Evolutionary conservation across 163 green algal species (phyloP).

Genomic region (Scenedesmus sp.): DNA sequence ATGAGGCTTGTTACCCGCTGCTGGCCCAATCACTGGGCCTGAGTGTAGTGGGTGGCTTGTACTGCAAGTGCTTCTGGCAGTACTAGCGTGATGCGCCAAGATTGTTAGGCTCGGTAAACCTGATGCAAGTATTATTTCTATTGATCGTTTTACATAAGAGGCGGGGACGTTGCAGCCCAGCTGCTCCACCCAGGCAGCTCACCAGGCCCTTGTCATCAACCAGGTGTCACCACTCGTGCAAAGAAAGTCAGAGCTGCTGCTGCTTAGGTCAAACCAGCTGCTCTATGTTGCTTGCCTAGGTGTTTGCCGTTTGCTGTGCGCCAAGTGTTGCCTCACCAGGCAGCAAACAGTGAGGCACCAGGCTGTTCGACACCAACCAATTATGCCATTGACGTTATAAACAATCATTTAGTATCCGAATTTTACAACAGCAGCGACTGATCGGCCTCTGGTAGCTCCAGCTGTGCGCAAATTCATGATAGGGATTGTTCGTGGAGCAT

Average conservation of each 20-base stretch:
- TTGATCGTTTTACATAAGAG: too few relatives aligned
- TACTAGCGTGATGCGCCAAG: not conserved
- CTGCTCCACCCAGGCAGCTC: not conserved
- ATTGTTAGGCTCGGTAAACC: not conserved
- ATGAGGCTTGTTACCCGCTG: not conserved
- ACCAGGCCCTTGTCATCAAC: not conserved
- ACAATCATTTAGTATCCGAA: not conserved
- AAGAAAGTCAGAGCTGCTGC: not conserved
- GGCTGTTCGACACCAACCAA: not conserved
- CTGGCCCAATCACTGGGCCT: not conserved
- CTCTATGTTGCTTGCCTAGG: not conserved
- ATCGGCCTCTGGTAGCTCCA: not conserved
- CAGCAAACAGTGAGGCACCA: not conserved
- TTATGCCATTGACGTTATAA: not conserved
- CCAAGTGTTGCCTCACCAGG: not conserved
- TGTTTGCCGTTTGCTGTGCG: not conserved
- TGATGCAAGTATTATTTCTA: too few relatives aligned
- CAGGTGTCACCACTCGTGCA: not conserved
- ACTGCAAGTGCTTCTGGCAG: not conserved
- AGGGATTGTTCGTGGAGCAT: conserved; percentile 39
- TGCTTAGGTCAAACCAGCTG: not conserved
- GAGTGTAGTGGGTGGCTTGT: not conserved
- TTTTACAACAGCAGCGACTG: not conserved
- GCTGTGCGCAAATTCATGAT: conserved; percentile 41
- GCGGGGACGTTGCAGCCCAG: not conserved